A percentile compares a stretch with the other conserved stretches of the same genome.
phyloP scores from a whole-genome alignment of 495 filamentous ascomycete genomes.

The Daldinia vernicosa region DNA sequence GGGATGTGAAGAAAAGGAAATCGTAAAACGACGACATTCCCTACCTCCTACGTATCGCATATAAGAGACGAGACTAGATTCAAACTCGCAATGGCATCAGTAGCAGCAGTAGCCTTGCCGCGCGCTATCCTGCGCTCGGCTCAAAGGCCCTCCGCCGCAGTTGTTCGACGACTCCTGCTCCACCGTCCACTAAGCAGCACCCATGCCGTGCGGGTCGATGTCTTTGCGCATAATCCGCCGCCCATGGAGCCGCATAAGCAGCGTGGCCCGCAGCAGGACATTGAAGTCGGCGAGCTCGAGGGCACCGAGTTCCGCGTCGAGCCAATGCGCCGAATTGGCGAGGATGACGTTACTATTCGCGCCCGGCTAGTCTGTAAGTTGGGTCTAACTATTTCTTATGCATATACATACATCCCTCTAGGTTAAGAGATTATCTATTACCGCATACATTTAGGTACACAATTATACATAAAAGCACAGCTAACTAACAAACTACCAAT shows the following conservation, averaged over 20 bases:
- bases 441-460: not conserved
- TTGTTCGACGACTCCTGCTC: constrained; percentile 9
- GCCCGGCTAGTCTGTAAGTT: constrained; percentile 89
- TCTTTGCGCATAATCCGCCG: constrained; percentile 18
- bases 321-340: constrained; percentile 80
- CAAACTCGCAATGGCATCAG: constrained; percentile 35
- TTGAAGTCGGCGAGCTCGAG: constrained; percentile 90
- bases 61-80: not conserved
- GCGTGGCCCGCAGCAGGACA: constrained; percentile 57
- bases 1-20: constrained; percentile 1
- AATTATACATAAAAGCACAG: constrained; percentile 1
- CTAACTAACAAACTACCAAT: not conserved
- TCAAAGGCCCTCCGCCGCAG: constrained; percentile 9
- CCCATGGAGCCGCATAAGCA: constrained; percentile 46
- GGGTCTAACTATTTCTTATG: not conserved
- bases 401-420: not conserved
- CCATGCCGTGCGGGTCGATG: constrained; percentile 24
- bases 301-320: constrained; percentile 89
- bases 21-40: not conserved
- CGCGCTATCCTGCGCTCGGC: constrained; percentile 37
- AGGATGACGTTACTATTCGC: constrained; percentile 83
- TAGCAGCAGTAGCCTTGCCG: constrained; percentile 26
- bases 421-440: no score
- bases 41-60: not conserved
- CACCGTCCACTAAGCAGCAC: constrained; percentile 38